phyloP scores from a whole-genome alignment of 2,329 filamentous ascomycete species.

The Colletotrichum brevisporum region DNA sequence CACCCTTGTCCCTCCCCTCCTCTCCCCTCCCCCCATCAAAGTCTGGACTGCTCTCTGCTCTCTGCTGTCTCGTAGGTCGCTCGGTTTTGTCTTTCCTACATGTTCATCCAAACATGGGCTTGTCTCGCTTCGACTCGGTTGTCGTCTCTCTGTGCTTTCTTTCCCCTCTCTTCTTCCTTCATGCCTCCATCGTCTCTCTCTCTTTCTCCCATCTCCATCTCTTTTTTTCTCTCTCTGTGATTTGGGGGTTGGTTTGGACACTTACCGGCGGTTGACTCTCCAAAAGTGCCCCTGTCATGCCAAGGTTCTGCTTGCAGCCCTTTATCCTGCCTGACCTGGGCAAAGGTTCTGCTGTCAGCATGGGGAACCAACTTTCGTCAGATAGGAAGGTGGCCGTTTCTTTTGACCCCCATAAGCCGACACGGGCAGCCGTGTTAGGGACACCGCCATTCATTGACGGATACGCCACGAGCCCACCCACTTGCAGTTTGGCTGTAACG shows the following conservation, averaged over 20 bases:
- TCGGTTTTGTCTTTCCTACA: neutral
- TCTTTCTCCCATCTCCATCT: neutral
- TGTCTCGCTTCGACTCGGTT: too few species aligned
- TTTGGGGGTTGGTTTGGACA: conserved; percentile 13
- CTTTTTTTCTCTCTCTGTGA: neutral
- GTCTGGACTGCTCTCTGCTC: neutral
- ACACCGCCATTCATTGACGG: conserved; percentile 30
- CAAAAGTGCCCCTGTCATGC: conserved; percentile 48
- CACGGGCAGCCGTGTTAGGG: conserved; percentile 10
- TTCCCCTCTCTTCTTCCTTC: neutral
- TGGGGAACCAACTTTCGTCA: conserved; percentile 24
- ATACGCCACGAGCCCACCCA: conserved; percentile 14
- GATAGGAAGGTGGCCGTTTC: conserved; percentile 10
- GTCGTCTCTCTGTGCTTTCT: neutral
- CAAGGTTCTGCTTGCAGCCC: conserved; percentile 43
- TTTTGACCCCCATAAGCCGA: conserved; percentile 10
- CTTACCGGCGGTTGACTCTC: conserved; percentile 41
- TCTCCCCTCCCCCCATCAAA: neutral
- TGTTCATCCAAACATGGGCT: too few species aligned
- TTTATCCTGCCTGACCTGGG: conserved; percentile 43
- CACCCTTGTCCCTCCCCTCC: conserved; percentile 13
- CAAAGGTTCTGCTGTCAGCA: conserved; percentile 44
- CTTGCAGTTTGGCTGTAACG: conserved; percentile 1
- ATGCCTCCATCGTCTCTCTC: neutral
- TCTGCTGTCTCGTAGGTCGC: neutral